phyloP scores from a whole-genome alignment of 768 basidiomycete species.

The Paxillus ammoniavirescens region DNA sequence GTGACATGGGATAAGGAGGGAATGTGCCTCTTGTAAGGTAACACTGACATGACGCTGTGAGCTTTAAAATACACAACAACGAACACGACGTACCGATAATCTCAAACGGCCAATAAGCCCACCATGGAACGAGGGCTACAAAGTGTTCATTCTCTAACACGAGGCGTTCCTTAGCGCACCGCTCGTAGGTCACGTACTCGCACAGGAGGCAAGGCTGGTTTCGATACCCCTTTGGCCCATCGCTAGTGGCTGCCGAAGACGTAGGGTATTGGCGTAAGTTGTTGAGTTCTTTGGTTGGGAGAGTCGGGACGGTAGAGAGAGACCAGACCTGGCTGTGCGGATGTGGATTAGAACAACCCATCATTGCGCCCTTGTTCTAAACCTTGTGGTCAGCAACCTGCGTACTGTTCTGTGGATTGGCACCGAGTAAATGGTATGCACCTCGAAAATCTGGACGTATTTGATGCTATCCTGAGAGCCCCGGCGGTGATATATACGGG shows the following conservation, averaged over 20 bases:
- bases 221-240: constrained; percentile 55
- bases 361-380: constrained; percentile 91
- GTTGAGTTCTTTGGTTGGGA: constrained; percentile 65
- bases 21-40: constrained; percentile 79
- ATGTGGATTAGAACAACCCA: constrained; percentile 95
- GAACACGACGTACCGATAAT: constrained; percentile 49
- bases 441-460: constrained; percentile 92
- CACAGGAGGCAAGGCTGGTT: constrained; percentile 71
- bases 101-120: constrained; percentile 95
- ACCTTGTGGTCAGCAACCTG: constrained; percentile 4
- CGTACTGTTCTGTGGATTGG: not conserved
- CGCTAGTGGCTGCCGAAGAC: constrained; percentile 28
- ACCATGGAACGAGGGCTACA: constrained; percentile 88
- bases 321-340: constrained; percentile 94
- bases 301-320: constrained; percentile 64
- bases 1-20: constrained; percentile 63
- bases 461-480: constrained; percentile 64
- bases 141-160: constrained; percentile 75
- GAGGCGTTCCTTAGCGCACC: constrained; percentile 54
- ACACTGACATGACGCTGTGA: constrained; percentile 41
- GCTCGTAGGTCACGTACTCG: constrained; percentile 74
- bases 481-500: constrained; percentile 55
- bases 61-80: not conserved
- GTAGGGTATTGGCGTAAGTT: constrained; percentile 52
- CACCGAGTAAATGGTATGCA: constrained; percentile 27